Evolutionary conservation across 805 yeast species (phyloP), one percentile per base, ranked within the genome.

Genomic region (Kurtzmaniella fragi): DNA sequence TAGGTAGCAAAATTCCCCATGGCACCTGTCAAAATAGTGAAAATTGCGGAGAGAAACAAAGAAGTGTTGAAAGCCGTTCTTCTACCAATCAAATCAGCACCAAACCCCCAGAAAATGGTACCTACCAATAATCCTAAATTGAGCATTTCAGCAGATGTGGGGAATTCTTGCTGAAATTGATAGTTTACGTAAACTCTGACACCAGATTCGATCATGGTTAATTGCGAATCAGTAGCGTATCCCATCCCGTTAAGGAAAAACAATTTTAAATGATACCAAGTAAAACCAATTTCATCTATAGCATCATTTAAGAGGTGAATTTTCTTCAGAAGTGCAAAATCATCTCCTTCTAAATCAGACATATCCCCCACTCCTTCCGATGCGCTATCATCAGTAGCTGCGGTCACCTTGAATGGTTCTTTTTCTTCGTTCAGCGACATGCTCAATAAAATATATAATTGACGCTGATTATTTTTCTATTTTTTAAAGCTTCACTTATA

Each of bases 31-130:
- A 77, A 59, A 43, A 78, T 72, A n/a, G 75, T 68, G 50, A 77
- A 75, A 2, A 66, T 43, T 2, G 79, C 68, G n/a, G 75, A 59
- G 11, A 75, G 48, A 25, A 78, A 50, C 34, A 78, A 57, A 8
- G 80, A 71, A 9, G 61, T 43, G 48, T 74, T 75, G 60, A 77
- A 77, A 1, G 80, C 78, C 13, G 65, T 42, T 48, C 66, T 69
- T 44, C 82, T 60, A 26, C 82, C 82, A 34, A 77, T 72, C 33
- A 76, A 52, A 57, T 77, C 82, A 17, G 77, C 78, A 36, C 70
- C 63, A 42, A 74, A 64, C 7, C 82, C 82, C 78, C 81, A 76
- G 43, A 73, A 57, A n/a, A 73, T 41, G 1, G 78, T 75, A 16
- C 84, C 84, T 31, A 56, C 49, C 23, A 77, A 62, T 47, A 77